Conservation (phyloP, 2,329 filamentous ascomycete species). For the Cordyceps pruinosa region DNA sequence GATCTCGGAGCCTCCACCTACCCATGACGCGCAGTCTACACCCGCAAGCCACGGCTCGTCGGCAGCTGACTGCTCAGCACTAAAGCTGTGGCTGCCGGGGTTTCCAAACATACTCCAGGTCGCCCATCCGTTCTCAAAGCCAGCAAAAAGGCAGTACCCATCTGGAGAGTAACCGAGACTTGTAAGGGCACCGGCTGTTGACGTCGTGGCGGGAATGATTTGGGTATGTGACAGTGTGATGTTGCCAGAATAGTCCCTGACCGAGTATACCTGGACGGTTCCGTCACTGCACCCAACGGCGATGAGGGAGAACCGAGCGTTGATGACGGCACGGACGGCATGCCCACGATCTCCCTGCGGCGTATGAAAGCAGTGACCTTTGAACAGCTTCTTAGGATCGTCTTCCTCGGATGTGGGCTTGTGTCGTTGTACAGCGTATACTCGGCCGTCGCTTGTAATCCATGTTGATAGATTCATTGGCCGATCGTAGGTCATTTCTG, state of each 20-base stretch:
- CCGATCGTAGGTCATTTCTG: constrained; percentile 86
- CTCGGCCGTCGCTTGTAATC: constrained; percentile 81
- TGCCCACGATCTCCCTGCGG: constrained; percentile 53
- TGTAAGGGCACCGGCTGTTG: constrained; percentile 63
- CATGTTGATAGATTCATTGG: constrained; percentile 95
- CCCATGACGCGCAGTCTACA: constrained; percentile 72
- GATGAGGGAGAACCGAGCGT: constrained; percentile 89
- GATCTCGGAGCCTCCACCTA: constrained; percentile 80
- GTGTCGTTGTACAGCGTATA: constrained; percentile 81
- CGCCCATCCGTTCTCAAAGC: constrained; percentile 87
- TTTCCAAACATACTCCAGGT: constrained; percentile 98
- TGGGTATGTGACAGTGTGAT: constrained; percentile 82
- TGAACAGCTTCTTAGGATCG: constrained; percentile 64
- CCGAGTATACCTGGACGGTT: constrained; percentile 80
- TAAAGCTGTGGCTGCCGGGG: constrained; percentile 76
- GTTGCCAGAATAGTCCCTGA: constrained; percentile 87
- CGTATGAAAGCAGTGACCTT: constrained; percentile 82
- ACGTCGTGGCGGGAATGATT: constrained; percentile 57
- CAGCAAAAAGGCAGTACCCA: constrained; percentile 91
- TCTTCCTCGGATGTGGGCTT: constrained; percentile 36
- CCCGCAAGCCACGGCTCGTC: constrained; percentile 80
- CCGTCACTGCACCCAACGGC: constrained; percentile 79
- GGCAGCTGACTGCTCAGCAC: constrained; percentile 52
- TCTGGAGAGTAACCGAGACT: constrained; percentile 85
- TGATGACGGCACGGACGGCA: constrained; percentile 74